Evolutionary conservation across 805 yeast species (phyloP), one percentile per base, ranked within the genome.

Genomic region (Priceomyces castillae): DNA sequence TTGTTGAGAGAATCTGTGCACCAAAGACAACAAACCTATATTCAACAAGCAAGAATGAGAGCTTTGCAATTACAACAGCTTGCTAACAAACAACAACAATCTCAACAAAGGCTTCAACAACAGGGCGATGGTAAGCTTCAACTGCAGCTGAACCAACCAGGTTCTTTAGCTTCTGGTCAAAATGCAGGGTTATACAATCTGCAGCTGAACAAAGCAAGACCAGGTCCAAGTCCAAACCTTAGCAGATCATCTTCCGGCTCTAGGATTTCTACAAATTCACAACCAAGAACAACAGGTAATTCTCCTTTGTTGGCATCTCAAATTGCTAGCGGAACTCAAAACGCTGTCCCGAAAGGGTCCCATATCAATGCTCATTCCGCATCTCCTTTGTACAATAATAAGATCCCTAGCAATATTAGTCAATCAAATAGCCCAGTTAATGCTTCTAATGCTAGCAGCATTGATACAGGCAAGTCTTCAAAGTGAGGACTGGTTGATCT

Each of bases 1-100:
- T 76, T 82, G 40, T 68, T 83, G 49, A 71, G 88, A 53, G 89
- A 90, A 58, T 84, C 90, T 16, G 81, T 86, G 43, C 76, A 80
- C 56, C 81, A 82, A 64, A 75, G 94, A 52, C 81, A 83, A 64
- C 73, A 67, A 46, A 54, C 59, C 17, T 59, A 59, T 47, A 57
- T 70, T 18, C 90, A 79, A 63, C 82, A 64, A 69, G 76, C 74
- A 2, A 62, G 69, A 47, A 60, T 67, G 59, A 56, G 75, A 42
- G 73, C 73, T 4, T 50, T 69, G 39, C 73, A 69, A 40, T 71
- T 67, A 46, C 73, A 68, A 34, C 74, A 67, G 45, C 52, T 46
- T 22, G 51, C 59, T 14, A 48, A 44, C 23, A 41, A 46, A 31
- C 48, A 46, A 36, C 43, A 42, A 19, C 28, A 37, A 12, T 47